Evolutionary conservation across 768 basidiomycete genomes (phyloP).

Genomic region (Termitomyces sp.): DNA sequence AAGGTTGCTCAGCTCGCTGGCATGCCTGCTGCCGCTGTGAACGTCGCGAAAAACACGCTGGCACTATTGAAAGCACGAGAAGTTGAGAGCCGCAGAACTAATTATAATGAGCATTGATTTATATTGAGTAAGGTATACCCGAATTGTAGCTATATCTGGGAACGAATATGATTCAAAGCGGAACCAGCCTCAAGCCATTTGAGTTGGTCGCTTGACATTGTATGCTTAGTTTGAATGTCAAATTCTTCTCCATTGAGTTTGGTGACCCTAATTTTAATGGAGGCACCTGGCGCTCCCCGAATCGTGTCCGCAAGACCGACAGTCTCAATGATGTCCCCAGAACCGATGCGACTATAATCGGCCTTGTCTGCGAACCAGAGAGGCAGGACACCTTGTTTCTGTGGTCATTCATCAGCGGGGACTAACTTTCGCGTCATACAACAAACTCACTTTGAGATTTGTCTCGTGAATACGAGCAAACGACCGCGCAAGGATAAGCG

Average conservation of each 20-base stretch:
- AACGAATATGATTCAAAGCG: slow-evolving; percentile 85
- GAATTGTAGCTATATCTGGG: slow-evolving; percentile 30
- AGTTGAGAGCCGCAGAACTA: slow-evolving; percentile 3
- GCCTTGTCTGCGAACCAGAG: slow-evolving; percentile 87
- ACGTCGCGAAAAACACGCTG: slow-evolving; percentile 55
- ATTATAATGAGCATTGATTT: background rate
- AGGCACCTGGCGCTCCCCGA: slow-evolving; percentile 37
- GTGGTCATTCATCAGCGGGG: slow-evolving; percentile 12
- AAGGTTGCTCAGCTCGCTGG: slow-evolving; percentile 88
- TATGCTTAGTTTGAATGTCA: slow-evolving; percentile 74
- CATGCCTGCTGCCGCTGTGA: slow-evolving; percentile 60
- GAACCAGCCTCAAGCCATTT: slow-evolving; percentile 88
- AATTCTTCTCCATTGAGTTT: slow-evolving; percentile 57
- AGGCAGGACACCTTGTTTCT: slow-evolving; percentile 98
- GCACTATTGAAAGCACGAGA: slow-evolving; percentile 25
- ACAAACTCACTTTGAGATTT: slow-evolving; percentile 72
- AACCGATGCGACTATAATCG: slow-evolving; percentile 80
- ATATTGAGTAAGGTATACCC: background rate
- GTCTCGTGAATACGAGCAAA: slow-evolving; percentile 99
- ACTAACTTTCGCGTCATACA: background rate
- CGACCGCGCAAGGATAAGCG: slow-evolving; percentile 83
- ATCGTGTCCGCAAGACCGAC: slow-evolving; percentile 72
- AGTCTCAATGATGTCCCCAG: slow-evolving; percentile 82
- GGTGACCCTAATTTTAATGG: slow-evolving; percentile 59
- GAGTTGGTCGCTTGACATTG: slow-evolving; percentile 86